Evolutionary conservation across 2,329 filamentous ascomycete genomes (phyloP).

Genomic region (Thermothelomyces thermophilus): DNA sequence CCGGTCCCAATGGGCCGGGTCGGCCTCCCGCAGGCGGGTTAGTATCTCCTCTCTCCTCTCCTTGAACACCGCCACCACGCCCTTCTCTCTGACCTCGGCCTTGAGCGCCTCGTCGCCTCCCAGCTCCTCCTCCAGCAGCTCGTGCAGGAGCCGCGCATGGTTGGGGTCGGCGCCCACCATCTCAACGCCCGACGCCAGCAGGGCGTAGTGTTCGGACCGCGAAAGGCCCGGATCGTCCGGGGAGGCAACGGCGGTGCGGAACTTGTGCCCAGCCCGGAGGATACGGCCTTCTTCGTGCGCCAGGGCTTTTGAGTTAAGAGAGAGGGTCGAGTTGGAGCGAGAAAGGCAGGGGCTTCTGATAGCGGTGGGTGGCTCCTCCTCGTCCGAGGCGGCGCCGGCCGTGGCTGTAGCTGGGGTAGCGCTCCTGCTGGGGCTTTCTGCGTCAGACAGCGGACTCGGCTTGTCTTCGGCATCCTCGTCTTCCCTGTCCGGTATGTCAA

Average conservation of each 20-base stretch:
- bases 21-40: conserved; percentile 48
- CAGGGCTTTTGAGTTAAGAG: conserved; percentile 44
- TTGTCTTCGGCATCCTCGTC: background rate
- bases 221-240: background rate
- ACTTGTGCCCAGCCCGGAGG: conserved; percentile 50
- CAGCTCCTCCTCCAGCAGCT: conserved; percentile 51
- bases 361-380: conserved; percentile 41
- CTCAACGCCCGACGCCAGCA: conserved; percentile 41
- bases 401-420: conserved; percentile 11
- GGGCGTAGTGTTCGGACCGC: conserved; percentile 44
- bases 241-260: conserved; percentile 43
- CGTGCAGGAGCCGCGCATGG: conserved; percentile 48
- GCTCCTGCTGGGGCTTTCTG: conserved; percentile 11
- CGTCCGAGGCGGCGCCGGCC: conserved; percentile 31
- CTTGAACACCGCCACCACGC: conserved; percentile 55
- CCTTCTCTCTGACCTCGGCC: conserved; percentile 48
- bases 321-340: conserved; percentile 47
- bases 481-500: conserved; percentile 18
- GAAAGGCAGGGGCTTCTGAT: conserved; percentile 39
- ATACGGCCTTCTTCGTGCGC: conserved; percentile 52
- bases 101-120: conserved; percentile 48
- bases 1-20: conserved; percentile 58
- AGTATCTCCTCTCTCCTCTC: conserved; percentile 48
- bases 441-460: background rate
- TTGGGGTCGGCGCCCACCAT: conserved; percentile 46